Evolutionary conservation across 176 grass and related monocot genomes (phyloP), one percentile per base, ranked within the genome.

Genomic region (Saccharum officinarum): DNA sequence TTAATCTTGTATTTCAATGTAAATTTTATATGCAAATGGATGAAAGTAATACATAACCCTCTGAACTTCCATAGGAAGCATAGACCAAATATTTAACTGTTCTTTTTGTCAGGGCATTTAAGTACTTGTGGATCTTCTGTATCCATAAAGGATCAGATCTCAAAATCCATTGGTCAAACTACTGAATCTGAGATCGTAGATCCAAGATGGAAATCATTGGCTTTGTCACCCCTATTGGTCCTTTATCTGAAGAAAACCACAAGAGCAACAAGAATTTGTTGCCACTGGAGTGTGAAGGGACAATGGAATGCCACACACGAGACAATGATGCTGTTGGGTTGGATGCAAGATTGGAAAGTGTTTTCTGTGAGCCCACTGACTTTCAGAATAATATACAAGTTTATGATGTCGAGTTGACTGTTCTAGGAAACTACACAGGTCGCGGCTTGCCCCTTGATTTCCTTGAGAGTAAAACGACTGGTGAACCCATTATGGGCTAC

Each of bases 391-490:
- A 39, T 36, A 79, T 67, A 62, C 39, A 87, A 75, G 30, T 98
- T 57, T 92, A 90, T 80, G 91, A 95, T 41, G 89, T 95, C 60
- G 83, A 98, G 71, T 47, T 98, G 86, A 60, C 86, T 82, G 89
- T 89, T 62, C 81, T 83, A 83, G 88, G 89, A 80, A 95, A 77
- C 80, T 93, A 92, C 80, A 87, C 87, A 75, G 88, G 86, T 46
- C 81, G 79, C 4, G 86, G 80, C 25, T 88, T 90, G 31, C 96
- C 93, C 37, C 91, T 98, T 70, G 84, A 89, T 67, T 95, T 88
- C 80, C 89, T 98, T 46, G 82, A 86, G 82, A 98, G 96, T 92
- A 92, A 87, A 90, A 88, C 90, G 54, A 95, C 85, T 16, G 86
- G 91, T 61, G 95, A 94, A 89, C 85, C 86, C 38, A 88, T 98